Percentiles rank a stretch among this genome's conserved stretches.
phyloP scores from a whole-genome alignment of 208 protist species.

The Leishmania tropica region DNA sequence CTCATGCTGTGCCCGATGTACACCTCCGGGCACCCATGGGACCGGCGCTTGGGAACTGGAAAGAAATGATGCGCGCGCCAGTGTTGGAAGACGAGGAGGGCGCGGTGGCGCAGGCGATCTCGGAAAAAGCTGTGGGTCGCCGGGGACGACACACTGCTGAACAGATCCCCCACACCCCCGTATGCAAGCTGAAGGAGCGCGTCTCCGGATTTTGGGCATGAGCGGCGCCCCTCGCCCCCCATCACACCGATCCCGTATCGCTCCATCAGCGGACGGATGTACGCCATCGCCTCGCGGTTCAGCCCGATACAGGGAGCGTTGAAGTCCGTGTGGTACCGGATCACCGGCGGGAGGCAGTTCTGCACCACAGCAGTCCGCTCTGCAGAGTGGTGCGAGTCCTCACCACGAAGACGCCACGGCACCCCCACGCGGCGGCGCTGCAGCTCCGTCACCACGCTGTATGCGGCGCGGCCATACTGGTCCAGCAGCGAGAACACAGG shows the following conservation, averaged over 20 bases:
- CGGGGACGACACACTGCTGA: background rate
- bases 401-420: background rate
- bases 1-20: slow-evolving; percentile 47
- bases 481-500: slow-evolving; percentile 5
- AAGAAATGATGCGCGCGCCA: slow-evolving; percentile 12
- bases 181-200: slow-evolving; percentile 21
- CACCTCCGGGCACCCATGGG: background rate
- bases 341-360: slow-evolving; percentile 13
- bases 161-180: background rate
- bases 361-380: background rate
- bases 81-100: slow-evolving; percentile 30
- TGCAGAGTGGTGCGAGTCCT: background rate
- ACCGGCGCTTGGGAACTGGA: background rate
- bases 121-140: slow-evolving; percentile 1
- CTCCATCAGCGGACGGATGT: slow-evolving; percentile 44
- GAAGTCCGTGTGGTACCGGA: background rate
- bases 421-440: slow-evolving; percentile 16
- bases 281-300: slow-evolving; percentile 32
- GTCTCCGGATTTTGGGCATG: slow-evolving; percentile 9
- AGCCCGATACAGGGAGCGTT: slow-evolving; percentile 33
- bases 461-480: background rate
- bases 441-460: slow-evolving; percentile 3
- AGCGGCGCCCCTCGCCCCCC: no score
- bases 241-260: slow-evolving; percentile 30
- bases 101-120: background rate